phyloP scores from a whole-genome alignment of 495 filamentous ascomycete genomes.

The Cenococcum geophilum region DNA sequence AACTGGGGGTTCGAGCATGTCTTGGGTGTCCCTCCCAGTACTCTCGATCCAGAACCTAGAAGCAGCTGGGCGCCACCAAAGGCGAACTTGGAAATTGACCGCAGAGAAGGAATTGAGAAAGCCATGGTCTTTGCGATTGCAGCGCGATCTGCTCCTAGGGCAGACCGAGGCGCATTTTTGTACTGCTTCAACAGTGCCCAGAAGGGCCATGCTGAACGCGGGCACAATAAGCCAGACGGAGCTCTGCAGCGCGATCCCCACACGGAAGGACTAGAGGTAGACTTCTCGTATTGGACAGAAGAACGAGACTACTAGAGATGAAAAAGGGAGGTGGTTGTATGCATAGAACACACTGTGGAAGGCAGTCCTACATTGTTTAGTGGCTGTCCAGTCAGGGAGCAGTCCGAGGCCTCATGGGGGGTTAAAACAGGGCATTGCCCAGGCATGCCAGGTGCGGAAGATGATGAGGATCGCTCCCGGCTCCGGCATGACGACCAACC shows the following conservation, averaged over 20 bases:
- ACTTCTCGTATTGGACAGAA: conserved; percentile 2
- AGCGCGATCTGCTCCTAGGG: not conserved
- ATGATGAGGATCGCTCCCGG: conserved; percentile 26
- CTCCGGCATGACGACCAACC: conserved; percentile 17
- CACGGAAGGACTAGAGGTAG: conserved; percentile 11
- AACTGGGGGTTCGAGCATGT: conserved; percentile 48
- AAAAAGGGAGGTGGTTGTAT: conserved; percentile 22
- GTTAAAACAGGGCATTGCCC: conserved; percentile 11
- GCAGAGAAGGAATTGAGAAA: conserved; percentile 23
- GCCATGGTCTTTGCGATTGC: conserved; percentile 8
- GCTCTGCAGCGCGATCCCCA: not conserved
- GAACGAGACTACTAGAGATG: conserved; percentile 5
- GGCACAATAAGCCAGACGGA: not conserved
- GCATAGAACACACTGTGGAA: conserved; percentile 5
- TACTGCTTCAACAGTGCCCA: conserved; percentile 12
- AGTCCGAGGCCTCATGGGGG: conserved; percentile 15
- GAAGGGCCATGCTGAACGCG: not conserved
- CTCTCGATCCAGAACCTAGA: conserved; percentile 22
- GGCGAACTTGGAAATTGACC: conserved; percentile 28
- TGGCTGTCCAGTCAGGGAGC: conserved; percentile 23
- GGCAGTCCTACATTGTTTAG: conserved; percentile 5
- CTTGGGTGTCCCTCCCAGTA: conserved; percentile 20
- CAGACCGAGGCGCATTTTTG: conserved; percentile 20
- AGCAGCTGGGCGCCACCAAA: conserved; percentile 27
- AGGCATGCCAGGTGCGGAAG: conserved; percentile 9